Evolutionary conservation across 176 grass and related monocot genomes (phyloP).

Genomic region (Oryza meridionalis): DNA sequence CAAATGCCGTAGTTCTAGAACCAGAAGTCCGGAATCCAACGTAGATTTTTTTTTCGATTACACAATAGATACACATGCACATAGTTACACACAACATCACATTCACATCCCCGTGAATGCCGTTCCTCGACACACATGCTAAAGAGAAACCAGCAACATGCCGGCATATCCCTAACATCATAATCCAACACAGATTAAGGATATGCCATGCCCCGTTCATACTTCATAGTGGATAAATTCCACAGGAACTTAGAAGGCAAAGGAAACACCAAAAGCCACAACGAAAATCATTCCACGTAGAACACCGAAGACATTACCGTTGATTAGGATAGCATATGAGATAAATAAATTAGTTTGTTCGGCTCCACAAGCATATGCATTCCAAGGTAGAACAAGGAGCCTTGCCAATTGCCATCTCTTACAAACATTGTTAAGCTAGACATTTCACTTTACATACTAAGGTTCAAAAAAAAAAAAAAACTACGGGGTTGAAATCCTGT

Average conservation of each 20-base stretch:
- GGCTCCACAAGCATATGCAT: conserved; percentile 33
- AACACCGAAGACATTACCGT: background rate
- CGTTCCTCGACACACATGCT: too few relatives aligned
- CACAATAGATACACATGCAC: too few relatives aligned
- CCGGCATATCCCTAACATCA: too few relatives aligned
- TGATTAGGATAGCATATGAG: background rate
- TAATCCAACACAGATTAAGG: too few relatives aligned
- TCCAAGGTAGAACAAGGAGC: conserved; percentile 21
- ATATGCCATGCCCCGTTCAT: too few relatives aligned
- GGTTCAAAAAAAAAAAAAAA: conserved; percentile 19
- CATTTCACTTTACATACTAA: conserved; percentile 37
- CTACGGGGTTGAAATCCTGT: conserved; percentile 27
- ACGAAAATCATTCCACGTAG: background rate
- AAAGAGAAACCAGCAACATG: too few relatives aligned
- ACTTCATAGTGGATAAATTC: background rate
- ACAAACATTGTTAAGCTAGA: conserved; percentile 26
- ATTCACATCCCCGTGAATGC: too few relatives aligned
- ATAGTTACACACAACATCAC: too few relatives aligned
- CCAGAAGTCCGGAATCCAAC: background rate
- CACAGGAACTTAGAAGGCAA: too few relatives aligned
- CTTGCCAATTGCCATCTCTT: background rate
- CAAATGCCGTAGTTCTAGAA: background rate
- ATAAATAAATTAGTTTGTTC: background rate
- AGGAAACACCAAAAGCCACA: background rate
- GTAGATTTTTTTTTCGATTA: too few relatives aligned